Conservation (phyloP, 768 basidiomycete genomes). For the Lentinula lateritia region DNA sequence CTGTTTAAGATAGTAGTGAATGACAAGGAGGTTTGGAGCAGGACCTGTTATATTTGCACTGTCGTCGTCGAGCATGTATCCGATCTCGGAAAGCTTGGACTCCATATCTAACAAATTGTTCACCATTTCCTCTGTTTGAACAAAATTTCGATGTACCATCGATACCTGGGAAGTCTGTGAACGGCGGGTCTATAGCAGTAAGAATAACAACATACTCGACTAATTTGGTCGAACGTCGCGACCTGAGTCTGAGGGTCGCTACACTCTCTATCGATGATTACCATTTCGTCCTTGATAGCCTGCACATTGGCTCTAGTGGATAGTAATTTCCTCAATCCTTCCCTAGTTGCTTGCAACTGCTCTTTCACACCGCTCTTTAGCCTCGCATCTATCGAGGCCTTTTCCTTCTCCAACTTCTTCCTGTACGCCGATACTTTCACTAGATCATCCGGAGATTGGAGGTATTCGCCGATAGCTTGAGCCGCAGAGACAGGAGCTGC, state of each 20-base stretch:
- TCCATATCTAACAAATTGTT: conserved; percentile 92
- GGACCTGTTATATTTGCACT: conserved; percentile 77
- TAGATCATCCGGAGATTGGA: conserved; percentile 92
- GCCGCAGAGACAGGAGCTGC: conserved; percentile 67
- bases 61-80: conserved; percentile 73
- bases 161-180: conserved; percentile 59
- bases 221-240: conserved; percentile 92
- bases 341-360: conserved; percentile 85
- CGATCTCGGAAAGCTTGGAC: conserved; percentile 71
- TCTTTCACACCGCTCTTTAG: conserved; percentile 90
- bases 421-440: conserved; percentile 82
- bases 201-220: conserved; percentile 55
- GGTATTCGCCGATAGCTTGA: conserved; percentile 82
- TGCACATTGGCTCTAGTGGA: conserved; percentile 75
- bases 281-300: conserved; percentile 82
- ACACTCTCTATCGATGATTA: conserved; percentile 68
- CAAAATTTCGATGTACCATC: conserved; percentile 90
- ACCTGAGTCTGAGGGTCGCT: conserved; percentile 72
- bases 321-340: conserved; percentile 79
- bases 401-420: conserved; percentile 95
- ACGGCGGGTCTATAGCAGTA: not conserved
- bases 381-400: conserved; percentile 86
- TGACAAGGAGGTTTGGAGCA: conserved; percentile 80
- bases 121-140: conserved; percentile 94
- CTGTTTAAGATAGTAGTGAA: conserved; percentile 89